Evolutionary conservation across 257 asterid genomes (phyloP), one percentile per base, ranked within the genome.

Genomic region (Thymus quinquecostatus): DNA sequence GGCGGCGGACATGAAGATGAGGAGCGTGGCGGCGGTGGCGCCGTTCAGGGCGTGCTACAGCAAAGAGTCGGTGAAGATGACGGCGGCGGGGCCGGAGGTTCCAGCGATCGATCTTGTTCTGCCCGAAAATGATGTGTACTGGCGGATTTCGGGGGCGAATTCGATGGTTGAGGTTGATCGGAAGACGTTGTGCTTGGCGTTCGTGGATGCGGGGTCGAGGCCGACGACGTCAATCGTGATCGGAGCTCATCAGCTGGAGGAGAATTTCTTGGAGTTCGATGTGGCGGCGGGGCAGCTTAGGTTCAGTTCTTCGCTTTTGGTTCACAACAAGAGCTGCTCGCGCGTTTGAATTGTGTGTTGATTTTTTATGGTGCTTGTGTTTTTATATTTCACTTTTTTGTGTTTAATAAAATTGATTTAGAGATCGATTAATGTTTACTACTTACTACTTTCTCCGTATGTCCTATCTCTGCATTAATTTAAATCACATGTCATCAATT

Each of bases 11-110:
- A 71, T 64, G 78, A 59, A 27, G 75, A 85, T 79, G 73, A 71
- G 75, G 27, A 79, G 83, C 48, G 90, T 74, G 75, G 71, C 51
- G 1, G 69, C 86, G 0, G 87, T 86, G 50, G 76, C 75, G 8
- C 92, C 96, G 7, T 89, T 89, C 68, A 60, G 72, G 51, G 83
- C 80, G 4, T 89, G 96, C 51, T 89, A 77, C 59, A 80, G 73
- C 5, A 74, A 89, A 2, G 53, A 54, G 11, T 71, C 82, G 49
- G 41, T 75, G 3, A 70, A 57, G 75, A 74, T 55, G 66, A 73
- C 83, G 2, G 61, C 73, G 33, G 34, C 73, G 1, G 91, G 87
- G 14, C 91, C 82, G 2, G 38, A 64, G 0, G 88, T 76, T 21
- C 88, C 89, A 10, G 38, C 75, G 2, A 73, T 87, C 3, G 90